Evolutionary conservation across 768 basidiomycete genomes (phyloP).

Genomic region (Phanerochaete sordida): DNA sequence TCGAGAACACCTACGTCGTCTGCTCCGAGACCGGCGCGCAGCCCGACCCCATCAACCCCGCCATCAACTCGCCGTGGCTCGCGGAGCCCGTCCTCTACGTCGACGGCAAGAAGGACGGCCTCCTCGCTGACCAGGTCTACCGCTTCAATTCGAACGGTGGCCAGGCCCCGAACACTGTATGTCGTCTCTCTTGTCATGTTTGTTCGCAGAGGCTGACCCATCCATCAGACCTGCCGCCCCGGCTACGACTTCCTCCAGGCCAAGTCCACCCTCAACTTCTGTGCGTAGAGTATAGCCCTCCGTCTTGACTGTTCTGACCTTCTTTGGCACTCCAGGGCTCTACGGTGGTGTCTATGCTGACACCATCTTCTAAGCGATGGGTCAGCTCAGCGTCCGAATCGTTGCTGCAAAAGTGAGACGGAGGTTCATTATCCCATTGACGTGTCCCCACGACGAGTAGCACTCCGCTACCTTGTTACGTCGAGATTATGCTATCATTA

Average conservation of each 20-base stretch:
- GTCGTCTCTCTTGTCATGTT: neutral
- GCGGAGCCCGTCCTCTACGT: neutral
- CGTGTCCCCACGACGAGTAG: no score
- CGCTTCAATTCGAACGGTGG: constrained; percentile 2
- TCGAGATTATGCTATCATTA: no score
- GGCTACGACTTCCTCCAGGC: constrained; percentile 40
- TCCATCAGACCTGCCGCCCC: constrained; percentile 18
- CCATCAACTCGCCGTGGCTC: neutral
- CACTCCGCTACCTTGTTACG: no score
- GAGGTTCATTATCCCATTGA: no score
- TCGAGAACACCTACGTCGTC: neutral
- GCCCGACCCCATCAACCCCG: neutral
- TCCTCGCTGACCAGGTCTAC: neutral
- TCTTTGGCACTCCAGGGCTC: neutral
- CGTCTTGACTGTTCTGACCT: neutral
- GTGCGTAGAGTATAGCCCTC: constrained; percentile 28
- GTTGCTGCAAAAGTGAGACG: neutral
- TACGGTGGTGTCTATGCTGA: neutral
- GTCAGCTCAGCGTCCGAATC: neutral
- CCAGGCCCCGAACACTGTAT: neutral
- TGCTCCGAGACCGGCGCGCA: neutral
- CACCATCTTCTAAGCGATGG: neutral
- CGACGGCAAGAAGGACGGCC: constrained; percentile 2
- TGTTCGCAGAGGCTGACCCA: neutral
- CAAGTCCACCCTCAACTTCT: constrained; percentile 51